Evolutionary conservation across 768 basidiomycete species (phyloP), one percentile per base, ranked within the genome.

Genomic region (Lactarius pseudohatsudake): DNA sequence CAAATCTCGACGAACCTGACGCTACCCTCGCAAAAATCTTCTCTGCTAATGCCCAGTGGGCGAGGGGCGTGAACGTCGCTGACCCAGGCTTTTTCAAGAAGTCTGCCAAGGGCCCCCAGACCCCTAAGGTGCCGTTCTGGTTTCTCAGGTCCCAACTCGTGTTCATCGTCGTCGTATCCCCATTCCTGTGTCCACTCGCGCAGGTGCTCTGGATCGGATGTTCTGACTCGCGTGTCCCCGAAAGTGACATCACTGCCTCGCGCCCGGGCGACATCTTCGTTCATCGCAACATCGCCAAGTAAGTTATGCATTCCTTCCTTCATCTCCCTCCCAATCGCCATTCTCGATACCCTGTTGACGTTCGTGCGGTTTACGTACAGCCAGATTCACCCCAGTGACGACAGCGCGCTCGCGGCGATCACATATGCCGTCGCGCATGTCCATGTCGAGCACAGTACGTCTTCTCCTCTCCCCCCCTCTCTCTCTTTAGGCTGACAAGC

Each of bases 211-310:
- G 89, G 89, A 84, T 92, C 72, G 89, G 90, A 59, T 92, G 90
- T 75, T 83, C 92, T 43, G 94, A 96, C 75, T 94, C 92, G 13
- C 82, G 94, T 69, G 90, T 94, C 3, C 92, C 91, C 22, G 92
- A 93, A 75, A 85, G 85, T 41, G 87, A 91, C 70, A 78, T 91
- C 64, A 87, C 86, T 41, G 84, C 80, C 41, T 79, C 85, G 10
- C 81, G 81, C 69, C 94, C 94, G 0, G 94, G 93, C 61, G 88
- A 89, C 54, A 85, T 91, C 67, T 95, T 96, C 72, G 86, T 89
- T 34, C 87, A 93, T 76, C 81, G 94, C 57, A 95, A 95, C 76
- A 88, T 96, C 70, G 94, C 92, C 61, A 95, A 96, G 89, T 92
- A 70, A 64, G 86, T 77, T 26, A 50, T 22, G 55, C 62, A 41